phyloP scores from a whole-genome alignment of 1,284 basidiomycete genomes.

The Boletellus deceptivus region DNA sequence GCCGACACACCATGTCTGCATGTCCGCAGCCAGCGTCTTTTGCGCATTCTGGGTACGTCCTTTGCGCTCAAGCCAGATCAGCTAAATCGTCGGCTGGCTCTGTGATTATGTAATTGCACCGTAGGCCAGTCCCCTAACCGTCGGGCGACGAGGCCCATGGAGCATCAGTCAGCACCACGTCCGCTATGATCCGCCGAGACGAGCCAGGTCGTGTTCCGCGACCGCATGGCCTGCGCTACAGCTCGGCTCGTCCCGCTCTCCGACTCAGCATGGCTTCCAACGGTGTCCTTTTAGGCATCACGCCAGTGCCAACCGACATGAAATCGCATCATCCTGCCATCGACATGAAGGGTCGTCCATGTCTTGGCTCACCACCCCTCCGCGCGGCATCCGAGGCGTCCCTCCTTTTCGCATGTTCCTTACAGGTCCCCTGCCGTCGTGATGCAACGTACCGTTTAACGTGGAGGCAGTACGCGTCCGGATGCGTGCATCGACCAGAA shows the following conservation, averaged over 20 bases:
- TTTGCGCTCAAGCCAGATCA: neutral
- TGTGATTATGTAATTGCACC: no score
- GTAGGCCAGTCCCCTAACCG: no score
- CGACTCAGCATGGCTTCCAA: conserved; percentile 12
- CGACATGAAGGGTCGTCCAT: conserved; percentile 3
- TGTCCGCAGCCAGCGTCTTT: conserved; percentile 15
- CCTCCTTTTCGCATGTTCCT: conserved; percentile 25
- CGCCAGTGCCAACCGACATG: conserved; percentile 14
- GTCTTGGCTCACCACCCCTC: conserved; percentile 3
- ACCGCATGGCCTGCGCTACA: conserved; percentile 3
- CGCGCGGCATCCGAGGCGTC: conserved; percentile 35
- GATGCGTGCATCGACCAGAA: neutral
- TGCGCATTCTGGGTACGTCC: neutral
- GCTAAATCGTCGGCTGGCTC: neutral
- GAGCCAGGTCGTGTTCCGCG: neutral
- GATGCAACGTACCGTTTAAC: conserved; percentile 25
- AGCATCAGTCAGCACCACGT: neutral
- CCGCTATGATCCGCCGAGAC: neutral
- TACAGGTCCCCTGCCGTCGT: conserved; percentile 20
- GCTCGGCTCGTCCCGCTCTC: conserved; percentile 1
- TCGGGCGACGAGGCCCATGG: neutral
- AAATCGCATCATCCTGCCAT: conserved; percentile 31
- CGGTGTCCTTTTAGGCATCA: conserved; percentile 8
- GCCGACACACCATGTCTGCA: conserved; percentile 23
- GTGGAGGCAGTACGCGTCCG: conserved; percentile 22